Evolutionary conservation across 805 yeast species (phyloP).

Genomic region (Phaffomyces opuntiae): DNA sequence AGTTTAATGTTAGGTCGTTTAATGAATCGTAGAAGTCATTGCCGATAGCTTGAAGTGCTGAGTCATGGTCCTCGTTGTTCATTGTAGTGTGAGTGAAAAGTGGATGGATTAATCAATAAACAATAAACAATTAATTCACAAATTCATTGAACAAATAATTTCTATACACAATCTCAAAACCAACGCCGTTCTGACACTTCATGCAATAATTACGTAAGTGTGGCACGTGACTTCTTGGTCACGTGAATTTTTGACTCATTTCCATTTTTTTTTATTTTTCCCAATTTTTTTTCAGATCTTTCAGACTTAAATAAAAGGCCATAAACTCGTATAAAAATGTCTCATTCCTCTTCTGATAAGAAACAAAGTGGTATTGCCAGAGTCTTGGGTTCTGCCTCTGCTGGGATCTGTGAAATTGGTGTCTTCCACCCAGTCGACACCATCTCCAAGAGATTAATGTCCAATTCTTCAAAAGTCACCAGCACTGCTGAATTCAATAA

Average conservation of each 20-base stretch:
- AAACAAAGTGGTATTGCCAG: constrained; percentile 87
- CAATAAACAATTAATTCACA: too few species aligned
- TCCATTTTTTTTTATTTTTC: not conserved
- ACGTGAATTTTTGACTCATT: not conserved
- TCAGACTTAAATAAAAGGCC: not conserved
- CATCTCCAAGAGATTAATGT: constrained; percentile 90
- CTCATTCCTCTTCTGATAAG: constrained; percentile 49
- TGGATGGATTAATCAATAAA: not conserved
- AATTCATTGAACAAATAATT: too few species aligned
- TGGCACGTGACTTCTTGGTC: not conserved
- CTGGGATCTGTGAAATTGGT: constrained; percentile 94
- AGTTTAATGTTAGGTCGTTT: constrained; percentile 75
- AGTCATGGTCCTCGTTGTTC: constrained; percentile 5
- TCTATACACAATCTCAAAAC: too few species aligned
- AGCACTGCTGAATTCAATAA: constrained; percentile 62
- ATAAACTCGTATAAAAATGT: constrained; percentile 10
- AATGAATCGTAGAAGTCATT: constrained; percentile 68
- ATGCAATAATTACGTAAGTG: too few species aligned
- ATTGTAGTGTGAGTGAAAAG: not conserved
- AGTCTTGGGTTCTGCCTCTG: constrained; percentile 92
- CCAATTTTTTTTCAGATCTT: not conserved
- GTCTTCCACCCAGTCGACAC: constrained; percentile 99
- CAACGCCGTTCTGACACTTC: not conserved
- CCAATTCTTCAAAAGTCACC: constrained; percentile 65
- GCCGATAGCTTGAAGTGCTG: constrained; percentile 23